Percentiles rank a stretch among this genome's conserved stretches.
Conservation (phyloP, 1,284 basidiomycete species). For the Pseudozyma flocculosa region DNA sequence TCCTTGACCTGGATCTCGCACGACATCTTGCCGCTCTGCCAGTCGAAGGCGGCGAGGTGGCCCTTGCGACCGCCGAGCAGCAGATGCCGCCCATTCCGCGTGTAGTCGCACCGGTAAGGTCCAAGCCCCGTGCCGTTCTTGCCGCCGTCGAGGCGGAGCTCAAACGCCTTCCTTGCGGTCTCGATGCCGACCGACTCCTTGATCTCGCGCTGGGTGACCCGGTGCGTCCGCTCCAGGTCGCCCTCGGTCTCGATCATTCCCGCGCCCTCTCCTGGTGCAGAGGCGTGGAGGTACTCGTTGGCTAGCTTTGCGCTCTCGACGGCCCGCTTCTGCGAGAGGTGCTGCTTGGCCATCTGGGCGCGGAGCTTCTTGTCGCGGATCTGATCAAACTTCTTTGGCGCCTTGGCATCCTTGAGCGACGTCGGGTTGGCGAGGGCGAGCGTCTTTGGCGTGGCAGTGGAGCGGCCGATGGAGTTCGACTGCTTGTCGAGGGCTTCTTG, state of each 20-base stretch:
- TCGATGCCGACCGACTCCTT: conserved; percentile 70
- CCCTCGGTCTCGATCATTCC: conserved; percentile 73
- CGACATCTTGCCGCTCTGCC: conserved; percentile 83
- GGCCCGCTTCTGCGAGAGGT: conserved; percentile 45
- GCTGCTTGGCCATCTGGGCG: conserved; percentile 45
- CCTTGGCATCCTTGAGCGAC: conserved; percentile 31
- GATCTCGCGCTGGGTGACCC: conserved; percentile 80
- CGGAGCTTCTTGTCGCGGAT: conserved; percentile 56
- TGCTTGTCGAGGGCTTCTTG: conserved; percentile 47
- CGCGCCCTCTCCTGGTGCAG: conserved; percentile 61
- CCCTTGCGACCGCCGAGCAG: conserved; percentile 67
- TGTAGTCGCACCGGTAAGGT: conserved; percentile 77
- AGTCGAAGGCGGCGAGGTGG: conserved; percentile 93
- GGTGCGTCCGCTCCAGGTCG: conserved; percentile 84
- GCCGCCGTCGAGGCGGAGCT: conserved; percentile 76
- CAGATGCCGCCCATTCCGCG: conserved; percentile 80
- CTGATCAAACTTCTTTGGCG: conserved; percentile 43
- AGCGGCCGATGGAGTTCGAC: conserved; percentile 38
- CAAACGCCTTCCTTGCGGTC: conserved; percentile 72
- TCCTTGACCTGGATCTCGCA: conserved; percentile 87
- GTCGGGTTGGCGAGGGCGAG: conserved; percentile 43
- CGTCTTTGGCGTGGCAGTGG: conserved; percentile 48
- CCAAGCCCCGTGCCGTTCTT: conserved; percentile 62
- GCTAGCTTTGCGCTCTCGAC: conserved; percentile 48
- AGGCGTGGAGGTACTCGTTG: conserved; percentile 50